These are phyloP conservation scores for Boletus pseudo-olivaceus DNA, from an alignment of 768 basidiomycete species.

Conservation along the genomic window DNA sequence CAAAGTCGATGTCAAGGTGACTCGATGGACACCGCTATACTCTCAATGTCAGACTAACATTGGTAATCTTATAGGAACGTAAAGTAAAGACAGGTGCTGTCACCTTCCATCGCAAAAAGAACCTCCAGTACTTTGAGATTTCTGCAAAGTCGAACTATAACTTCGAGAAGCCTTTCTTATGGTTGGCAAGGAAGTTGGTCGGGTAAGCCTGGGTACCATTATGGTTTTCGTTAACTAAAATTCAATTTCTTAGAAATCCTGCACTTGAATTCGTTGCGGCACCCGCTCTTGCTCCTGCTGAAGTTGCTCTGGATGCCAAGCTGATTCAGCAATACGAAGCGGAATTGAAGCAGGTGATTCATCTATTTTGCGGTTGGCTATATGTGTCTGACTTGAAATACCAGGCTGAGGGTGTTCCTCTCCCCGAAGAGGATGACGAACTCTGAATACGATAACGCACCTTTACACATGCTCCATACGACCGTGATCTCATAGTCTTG, in stretches of 20 bases:
- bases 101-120: conserved; percentile 99
- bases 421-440: conserved; percentile 97
- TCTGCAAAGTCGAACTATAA: conserved; percentile 99
- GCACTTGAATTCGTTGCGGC: conserved; percentile 94
- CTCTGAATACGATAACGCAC: conserved; percentile 42
- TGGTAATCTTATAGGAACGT: conserved; percentile 68
- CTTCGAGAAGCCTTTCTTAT: conserved; percentile 99
- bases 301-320: conserved; percentile 75
- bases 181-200: conserved; percentile 97
- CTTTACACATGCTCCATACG: conserved; percentile 19
- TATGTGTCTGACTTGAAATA: conserved; percentile 10
- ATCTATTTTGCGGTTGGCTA: background rate
- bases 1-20: conserved; percentile 98
- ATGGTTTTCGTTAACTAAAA: background rate
- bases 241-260: conserved; percentile 58
- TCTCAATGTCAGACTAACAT: conserved; percentile 2
- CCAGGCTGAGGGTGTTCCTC: conserved; percentile 86
- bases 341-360: conserved; percentile 67
- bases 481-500: conserved; percentile 18
- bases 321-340: conserved; percentile 78
- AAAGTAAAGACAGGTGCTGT: conserved; percentile 99
- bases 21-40: conserved; percentile 20
- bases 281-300: conserved; percentile 91
- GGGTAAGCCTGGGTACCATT: conserved; percentile 54
- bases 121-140: conserved; percentile 99